Evolutionary conservation across 371 early-diverging fungal genomes (phyloP).

Genomic region (Catenaria anguillulae): DNA sequence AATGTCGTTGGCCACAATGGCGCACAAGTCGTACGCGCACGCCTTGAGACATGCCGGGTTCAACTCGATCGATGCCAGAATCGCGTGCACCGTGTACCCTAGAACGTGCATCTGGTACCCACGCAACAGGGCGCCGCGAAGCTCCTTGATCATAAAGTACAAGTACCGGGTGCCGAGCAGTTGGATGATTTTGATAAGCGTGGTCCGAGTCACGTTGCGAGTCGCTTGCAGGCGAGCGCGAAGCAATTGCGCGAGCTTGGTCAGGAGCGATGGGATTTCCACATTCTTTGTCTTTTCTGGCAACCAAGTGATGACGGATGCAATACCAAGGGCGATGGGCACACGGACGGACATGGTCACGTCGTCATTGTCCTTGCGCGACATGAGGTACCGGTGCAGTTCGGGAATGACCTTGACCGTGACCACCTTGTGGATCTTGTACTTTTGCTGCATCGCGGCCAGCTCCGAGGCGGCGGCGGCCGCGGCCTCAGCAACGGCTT

Average conservation of each 20-base stretch:
- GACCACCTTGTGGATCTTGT: slow-evolving; percentile 46
- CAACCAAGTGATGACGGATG: slow-evolving; percentile 57
- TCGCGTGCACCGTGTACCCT: slow-evolving; percentile 68
- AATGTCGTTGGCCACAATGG: slow-evolving; percentile 65
- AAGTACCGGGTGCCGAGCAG: slow-evolving; percentile 73
- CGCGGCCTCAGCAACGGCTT: slow-evolving; percentile 20
- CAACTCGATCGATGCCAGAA: slow-evolving; percentile 41
- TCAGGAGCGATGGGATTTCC: slow-evolving; percentile 71
- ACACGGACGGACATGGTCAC: slow-evolving; percentile 65
- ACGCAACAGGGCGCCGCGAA: slow-evolving; percentile 54
- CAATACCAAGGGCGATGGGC: slow-evolving; percentile 73
- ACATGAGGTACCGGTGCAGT: slow-evolving; percentile 42
- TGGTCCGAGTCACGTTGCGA: slow-evolving; percentile 71
- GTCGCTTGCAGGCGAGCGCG: slow-evolving; percentile 64
- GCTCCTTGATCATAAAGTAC: slow-evolving; percentile 68
- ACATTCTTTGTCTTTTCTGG: slow-evolving; percentile 54
- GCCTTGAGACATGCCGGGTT: slow-evolving; percentile 55
- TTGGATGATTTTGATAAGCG: slow-evolving; percentile 64
- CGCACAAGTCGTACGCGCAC: slow-evolving; percentile 47
- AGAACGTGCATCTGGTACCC: slow-evolving; percentile 88
- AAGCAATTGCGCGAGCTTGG: slow-evolving; percentile 68
- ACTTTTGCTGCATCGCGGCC: slow-evolving; percentile 4
- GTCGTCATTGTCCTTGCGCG: slow-evolving; percentile 34
- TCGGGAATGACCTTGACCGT: slow-evolving; percentile 59
- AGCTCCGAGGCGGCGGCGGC: slow-evolving; percentile 12